Base-by-base conservation (phyloP, 805 yeast species). In the Pichia manshurica region DNA sequence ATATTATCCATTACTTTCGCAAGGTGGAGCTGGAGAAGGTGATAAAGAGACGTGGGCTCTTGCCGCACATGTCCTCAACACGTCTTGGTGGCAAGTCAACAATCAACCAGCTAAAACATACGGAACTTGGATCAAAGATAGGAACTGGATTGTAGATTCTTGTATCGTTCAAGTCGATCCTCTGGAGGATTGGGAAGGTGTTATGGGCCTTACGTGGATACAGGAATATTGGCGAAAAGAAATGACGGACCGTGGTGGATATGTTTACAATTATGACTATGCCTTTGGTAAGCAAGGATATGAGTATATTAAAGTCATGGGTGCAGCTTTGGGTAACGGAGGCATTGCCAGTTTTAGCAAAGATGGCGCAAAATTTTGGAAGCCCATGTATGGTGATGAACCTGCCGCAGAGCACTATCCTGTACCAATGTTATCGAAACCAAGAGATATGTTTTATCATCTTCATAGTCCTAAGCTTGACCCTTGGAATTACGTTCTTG, bases 21-120 rank as follows among this genome's bases (percentile, higher is more conserved):
- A 80, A 62, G 83, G 84, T 31, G 72, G 73, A 38, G 74, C 73
- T 3, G 90, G 90, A 13, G 87, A 81, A 63, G 89, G 89, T 43
- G 90, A 84, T 60, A 84, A 84, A 60, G 89, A 84, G 52, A 83
- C 90, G 0, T 80, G 81, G 52, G 65, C 79, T 41, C 82, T 87
- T 0, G 84, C 87, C 2, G 81, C 87, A 5, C 70, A 71, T 39
- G 71, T 70, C 8, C 63, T 73, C 32, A 62, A 67, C 5, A 61
- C 72, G 39, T 66, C 71, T 2, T 78, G 68, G 54, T 78, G 78
- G 57, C 84, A 79, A 60, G 65, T 71, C 5, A 68, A 70, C 40
- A 67, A 69, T 13, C 59, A 48, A 19, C 61, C 62, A 9, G 56
- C 48, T 31, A 53, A 54, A 36, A 33, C 59, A 0, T 58, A 50